phyloP scores from a whole-genome alignment of 805 yeast species.

The Starmera pachycereana region DNA sequence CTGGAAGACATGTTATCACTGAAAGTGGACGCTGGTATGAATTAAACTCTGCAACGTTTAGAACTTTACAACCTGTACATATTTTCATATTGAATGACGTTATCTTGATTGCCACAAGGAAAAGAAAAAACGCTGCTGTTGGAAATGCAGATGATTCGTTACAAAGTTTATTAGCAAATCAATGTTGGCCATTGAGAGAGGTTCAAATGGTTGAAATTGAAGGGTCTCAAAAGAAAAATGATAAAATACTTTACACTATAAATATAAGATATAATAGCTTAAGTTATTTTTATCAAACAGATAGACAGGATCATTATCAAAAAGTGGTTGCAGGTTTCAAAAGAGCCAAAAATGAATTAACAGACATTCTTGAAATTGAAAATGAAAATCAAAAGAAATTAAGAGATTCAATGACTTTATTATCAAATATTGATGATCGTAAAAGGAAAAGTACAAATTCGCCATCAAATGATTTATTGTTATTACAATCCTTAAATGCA shows the following conservation, averaged over 20 bases:
- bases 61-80: constrained; percentile 66
- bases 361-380: constrained; percentile 45
- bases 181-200: constrained; percentile 69
- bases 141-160: constrained; percentile 13
- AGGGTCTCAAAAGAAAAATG: constrained; percentile 3
- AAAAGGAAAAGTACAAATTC: constrained; percentile 23
- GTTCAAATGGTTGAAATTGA: constrained; percentile 25
- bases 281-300: constrained; percentile 51
- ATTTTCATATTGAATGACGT: constrained; percentile 71
- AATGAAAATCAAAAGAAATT: constrained; percentile 31
- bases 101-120: constrained; percentile 61
- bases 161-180: constrained; percentile 51
- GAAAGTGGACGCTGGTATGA: constrained; percentile 85
- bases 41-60: constrained; percentile 76
- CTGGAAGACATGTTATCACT: constrained; percentile 71
- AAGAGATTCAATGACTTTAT: constrained; percentile 32
- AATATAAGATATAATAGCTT: constrained; percentile 37
- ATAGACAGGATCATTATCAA: constrained; percentile 43
- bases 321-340: constrained; percentile 46
- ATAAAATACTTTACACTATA: constrained; percentile 26
- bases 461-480: constrained; percentile 17
- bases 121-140: constrained; percentile 22
- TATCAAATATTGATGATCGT: constrained; percentile 21
- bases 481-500: constrained; percentile 46
- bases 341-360: constrained; percentile 50